These are phyloP conservation scores for Mariannaea sp. DNA, from an alignment of 2,329 filamentous ascomycete genomes.

Conservation along the genomic window DNA sequence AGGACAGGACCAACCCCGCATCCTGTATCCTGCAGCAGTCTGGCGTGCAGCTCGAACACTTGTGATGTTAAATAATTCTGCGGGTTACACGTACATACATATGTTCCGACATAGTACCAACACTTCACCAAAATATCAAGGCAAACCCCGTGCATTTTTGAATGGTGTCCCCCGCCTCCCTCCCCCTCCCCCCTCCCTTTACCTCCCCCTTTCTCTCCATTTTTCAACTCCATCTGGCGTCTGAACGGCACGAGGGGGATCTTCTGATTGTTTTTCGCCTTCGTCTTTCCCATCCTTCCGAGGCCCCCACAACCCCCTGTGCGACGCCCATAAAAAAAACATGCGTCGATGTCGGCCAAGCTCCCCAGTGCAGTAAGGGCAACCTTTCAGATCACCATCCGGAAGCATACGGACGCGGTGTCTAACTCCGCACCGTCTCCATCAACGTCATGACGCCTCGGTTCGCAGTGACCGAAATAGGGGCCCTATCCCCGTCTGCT, in stretches of 20 bases:
- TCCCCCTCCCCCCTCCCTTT: too few species aligned
- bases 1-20: conserved; percentile 16
- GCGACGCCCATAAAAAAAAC: background rate
- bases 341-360: conserved; percentile 2
- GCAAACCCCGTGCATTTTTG: too few species aligned
- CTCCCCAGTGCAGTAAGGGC: conserved; percentile 3
- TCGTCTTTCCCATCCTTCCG: background rate
- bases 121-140: too few species aligned
- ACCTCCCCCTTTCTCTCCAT: too few species aligned
- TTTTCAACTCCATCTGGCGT: too few species aligned
- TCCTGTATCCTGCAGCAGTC: conserved; percentile 9
- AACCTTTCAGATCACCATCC: conserved; percentile 9
- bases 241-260: background rate
- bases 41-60: conserved; percentile 10
- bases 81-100: too few species aligned
- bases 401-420: background rate
- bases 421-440: conserved; percentile 11
- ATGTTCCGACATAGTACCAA: too few species aligned
- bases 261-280: background rate
- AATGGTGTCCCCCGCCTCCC: too few species aligned
- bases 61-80: too few species aligned
- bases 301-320: background rate
- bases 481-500: conserved; percentile 19
- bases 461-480: conserved; percentile 26
- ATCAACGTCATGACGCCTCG: conserved; percentile 25